Conservation (phyloP, 805 yeast species). For the Saccharomycopsis microspora region DNA sequence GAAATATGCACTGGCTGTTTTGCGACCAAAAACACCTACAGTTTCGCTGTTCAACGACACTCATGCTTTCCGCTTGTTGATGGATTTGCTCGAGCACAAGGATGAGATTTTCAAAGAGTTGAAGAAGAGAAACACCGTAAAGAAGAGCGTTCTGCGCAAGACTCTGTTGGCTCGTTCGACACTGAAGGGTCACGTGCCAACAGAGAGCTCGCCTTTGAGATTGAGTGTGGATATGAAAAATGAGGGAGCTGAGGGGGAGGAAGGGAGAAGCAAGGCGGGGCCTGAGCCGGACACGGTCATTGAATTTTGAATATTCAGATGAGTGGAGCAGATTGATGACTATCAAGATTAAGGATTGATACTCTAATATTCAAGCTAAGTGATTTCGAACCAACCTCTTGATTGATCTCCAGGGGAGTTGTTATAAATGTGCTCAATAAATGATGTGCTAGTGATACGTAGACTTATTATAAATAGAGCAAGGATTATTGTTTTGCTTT, state of each 20-base stretch:
- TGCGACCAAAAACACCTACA: constrained; percentile 39
- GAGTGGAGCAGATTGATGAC: no score
- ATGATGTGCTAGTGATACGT: no score
- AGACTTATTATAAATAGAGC: no score
- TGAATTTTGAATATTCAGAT: constrained; percentile 3
- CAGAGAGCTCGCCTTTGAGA: neutral
- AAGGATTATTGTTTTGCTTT: no score
- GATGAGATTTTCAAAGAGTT: constrained; percentile 57
- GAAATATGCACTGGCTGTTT: constrained; percentile 53
- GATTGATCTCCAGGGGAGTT: no score
- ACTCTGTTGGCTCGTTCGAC: neutral
- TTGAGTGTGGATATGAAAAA: neutral
- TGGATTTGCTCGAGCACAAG: constrained; percentile 50
- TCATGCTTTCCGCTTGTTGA: constrained; percentile 45
- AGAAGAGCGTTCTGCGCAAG: constrained; percentile 6
- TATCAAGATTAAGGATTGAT: no score
- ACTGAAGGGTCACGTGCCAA: neutral
- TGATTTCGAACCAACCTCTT: no score
- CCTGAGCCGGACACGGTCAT: constrained; percentile 16
- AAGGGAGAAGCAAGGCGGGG: neutral
- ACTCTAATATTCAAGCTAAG: neutral
- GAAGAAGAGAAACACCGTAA: constrained; percentile 33
- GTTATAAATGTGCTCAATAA: no score
- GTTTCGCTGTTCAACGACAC: constrained; percentile 43
- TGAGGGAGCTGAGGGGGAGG: constrained; percentile 1